A percentile compares a stretch with the other conserved stretches of the same genome.
phyloP scores from a whole-genome alignment of 164 flowering plant species.

The Brasenia schreberi region DNA sequence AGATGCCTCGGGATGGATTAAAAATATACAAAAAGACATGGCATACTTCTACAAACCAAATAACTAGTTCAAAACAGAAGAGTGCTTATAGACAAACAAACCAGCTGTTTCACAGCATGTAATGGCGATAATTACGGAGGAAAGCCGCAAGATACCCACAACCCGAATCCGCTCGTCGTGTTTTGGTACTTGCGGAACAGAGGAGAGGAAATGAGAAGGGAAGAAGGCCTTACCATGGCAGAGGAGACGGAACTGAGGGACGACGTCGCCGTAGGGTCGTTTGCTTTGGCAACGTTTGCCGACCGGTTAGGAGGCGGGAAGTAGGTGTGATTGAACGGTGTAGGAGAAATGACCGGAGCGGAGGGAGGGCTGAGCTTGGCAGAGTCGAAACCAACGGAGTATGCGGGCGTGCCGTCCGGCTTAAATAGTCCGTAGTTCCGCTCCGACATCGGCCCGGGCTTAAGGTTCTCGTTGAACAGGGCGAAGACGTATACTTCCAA shows the following conservation, averaged over 20 bases:
- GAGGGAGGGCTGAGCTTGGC: not conserved
- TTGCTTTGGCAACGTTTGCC: not conserved
- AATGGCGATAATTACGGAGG: not conserved
- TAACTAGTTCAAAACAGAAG: too few relatives aligned
- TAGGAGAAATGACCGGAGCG: not conserved
- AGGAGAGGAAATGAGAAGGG: not conserved
- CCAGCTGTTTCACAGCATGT: not conserved
- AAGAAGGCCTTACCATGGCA: not conserved
- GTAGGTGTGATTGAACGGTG: not conserved
- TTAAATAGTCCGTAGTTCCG: conserved; percentile 62
- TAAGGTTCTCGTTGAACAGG: conserved; percentile 56
- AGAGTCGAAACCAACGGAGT: conserved; percentile 8
- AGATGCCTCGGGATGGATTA: too few relatives aligned
- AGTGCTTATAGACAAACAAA: not conserved
- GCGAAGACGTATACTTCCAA: conserved; percentile 47
- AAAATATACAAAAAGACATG: too few relatives aligned
- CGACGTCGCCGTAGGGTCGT: not conserved
- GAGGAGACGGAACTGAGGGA: not conserved
- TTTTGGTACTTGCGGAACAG: not conserved
- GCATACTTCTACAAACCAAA: too few relatives aligned
- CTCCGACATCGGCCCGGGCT: conserved; percentile 65
- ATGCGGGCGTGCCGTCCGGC: conserved; percentile 50
- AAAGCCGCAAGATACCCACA: not conserved
- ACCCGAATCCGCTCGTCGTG: not conserved
- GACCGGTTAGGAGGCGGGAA: not conserved